These are phyloP conservation scores for Chlamydomonas sp. DNA, from an alignment of 139 green algal species.

Conservation along the genomic window DNA sequence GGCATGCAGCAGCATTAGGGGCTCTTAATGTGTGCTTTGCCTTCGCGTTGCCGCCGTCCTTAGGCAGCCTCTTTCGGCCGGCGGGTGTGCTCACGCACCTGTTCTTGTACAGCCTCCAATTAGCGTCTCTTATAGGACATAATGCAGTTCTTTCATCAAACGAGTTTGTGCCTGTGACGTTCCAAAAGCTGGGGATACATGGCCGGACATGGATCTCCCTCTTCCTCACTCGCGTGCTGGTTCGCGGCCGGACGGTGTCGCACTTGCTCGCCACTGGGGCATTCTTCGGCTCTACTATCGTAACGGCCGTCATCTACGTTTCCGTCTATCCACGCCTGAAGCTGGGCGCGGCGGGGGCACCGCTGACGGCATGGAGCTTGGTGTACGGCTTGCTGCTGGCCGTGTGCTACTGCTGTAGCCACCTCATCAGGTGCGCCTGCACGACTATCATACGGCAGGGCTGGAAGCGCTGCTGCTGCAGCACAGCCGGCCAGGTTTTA, in stretches of 20 bases:
- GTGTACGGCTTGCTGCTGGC: constrained; percentile 29
- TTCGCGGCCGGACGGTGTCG: constrained; percentile 12
- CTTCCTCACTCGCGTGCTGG: constrained; percentile 24
- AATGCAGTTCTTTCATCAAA: constrained; percentile 13
- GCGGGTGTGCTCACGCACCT: not conserved
- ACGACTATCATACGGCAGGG: too few species aligned
- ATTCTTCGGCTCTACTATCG: constrained; percentile 19
- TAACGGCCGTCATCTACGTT: not conserved
- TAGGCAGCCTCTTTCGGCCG: not conserved
- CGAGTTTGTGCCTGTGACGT: constrained; percentile 28
- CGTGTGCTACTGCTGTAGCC: constrained; percentile 28
- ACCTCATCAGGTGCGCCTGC: constrained; percentile 24
- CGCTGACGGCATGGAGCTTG: not conserved
- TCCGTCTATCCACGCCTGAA: constrained; percentile 26
- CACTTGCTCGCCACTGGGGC: not conserved
- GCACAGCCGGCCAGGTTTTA: too few species aligned
- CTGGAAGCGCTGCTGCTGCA: too few species aligned
- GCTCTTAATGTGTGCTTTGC: not conserved
- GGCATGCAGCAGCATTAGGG: constrained; percentile 3
- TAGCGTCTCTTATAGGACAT: constrained; percentile 28
- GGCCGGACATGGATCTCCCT: constrained; percentile 32
- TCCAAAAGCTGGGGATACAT: constrained; percentile 27
- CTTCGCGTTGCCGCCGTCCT: not conserved
- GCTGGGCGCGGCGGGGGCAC: not conserved
- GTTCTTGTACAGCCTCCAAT: constrained; percentile 29